Base-by-base conservation (phyloP, 2,329 filamentous ascomycete genomes). In the Trichoderma oligosporum region DNA sequence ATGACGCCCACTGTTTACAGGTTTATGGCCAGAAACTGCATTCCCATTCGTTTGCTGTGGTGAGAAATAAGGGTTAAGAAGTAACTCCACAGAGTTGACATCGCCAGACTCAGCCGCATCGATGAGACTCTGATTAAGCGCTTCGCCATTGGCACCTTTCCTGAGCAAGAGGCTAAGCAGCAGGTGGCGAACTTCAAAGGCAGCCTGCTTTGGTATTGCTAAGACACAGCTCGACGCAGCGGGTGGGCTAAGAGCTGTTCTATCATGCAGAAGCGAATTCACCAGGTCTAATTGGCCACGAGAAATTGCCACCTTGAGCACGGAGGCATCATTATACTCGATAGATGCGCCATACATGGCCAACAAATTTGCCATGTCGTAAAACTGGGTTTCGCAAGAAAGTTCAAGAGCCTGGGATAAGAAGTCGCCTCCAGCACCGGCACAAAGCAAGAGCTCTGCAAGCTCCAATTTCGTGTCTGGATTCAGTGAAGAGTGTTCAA, bases 391-490 rank as follows among this genome's bases (percentile, higher is more conserved):
- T 6, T 74, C 70, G 51, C 76, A 78, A 0, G 81, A 78, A 29
- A 77, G 71, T 6, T 78, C 68, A 1, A 85, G 70, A 0, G 78
- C 79, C 27, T 71, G 68, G 0, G 79, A 74, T 1, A 82, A 68
- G 1, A 73, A 69, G 12, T 81, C 76, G 1, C 83, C 83, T 11
- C 74, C 71, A 1, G 82, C 82, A 0, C 83, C 82, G 1, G 80
- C 82, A 53, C 82, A 84, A 1, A 86, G 72, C 1, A 86, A 65
- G 2, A 83, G 69, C 64, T 86, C 82, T 0, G 79, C 73, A 60
- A 85, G 70, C 2, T 74, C 74, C 39, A 81, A 68, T 63, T 80
- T 83, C 29, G 78, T 75, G 27, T 76, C 73, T 0, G 78, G 76
- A 5, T 73, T 74, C 16, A 82, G 72, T 2, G 75, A 74, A 2